phyloP scores from a whole-genome alignment of 1,284 basidiomycete species.

The Hemileia vastatrix region DNA sequence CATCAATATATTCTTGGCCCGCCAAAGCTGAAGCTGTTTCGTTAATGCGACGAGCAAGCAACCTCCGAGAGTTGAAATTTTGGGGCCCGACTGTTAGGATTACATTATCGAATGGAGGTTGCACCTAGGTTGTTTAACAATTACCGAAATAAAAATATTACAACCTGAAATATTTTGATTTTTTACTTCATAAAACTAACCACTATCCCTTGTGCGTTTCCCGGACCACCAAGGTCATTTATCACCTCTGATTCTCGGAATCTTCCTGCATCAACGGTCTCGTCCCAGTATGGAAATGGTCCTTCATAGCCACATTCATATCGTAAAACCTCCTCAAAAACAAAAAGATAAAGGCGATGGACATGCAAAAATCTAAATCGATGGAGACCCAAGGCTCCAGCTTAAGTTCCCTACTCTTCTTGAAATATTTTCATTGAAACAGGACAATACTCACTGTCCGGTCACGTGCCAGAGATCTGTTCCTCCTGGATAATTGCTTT shows the following conservation, averaged over 20 bases:
- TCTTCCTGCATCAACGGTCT: slow-evolving; percentile 14
- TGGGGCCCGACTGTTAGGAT: slow-evolving; percentile 6
- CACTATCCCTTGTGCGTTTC: slow-evolving; percentile 3
- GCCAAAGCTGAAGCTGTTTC: slow-evolving; percentile 20
- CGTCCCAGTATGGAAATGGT: slow-evolving; percentile 20
- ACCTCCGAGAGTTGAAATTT: neutral
- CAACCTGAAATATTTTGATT: neutral
- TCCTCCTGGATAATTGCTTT: slow-evolving; percentile 18
- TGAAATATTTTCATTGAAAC: too few species aligned
- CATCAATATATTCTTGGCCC: slow-evolving; percentile 1
- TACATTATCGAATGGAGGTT: slow-evolving; percentile 8
- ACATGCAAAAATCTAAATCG: slow-evolving; percentile 10
- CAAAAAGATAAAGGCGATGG: slow-evolving; percentile 15
- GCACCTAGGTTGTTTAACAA: neutral
- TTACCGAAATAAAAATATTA: neutral
- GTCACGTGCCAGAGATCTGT: slow-evolving; percentile 20
- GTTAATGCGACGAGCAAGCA: slow-evolving; percentile 7
- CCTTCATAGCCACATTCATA: slow-evolving; percentile 13
- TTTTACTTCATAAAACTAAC: neutral
- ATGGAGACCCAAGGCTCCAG: too few species aligned
- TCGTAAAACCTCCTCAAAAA: slow-evolving; percentile 17
- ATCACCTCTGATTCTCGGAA: slow-evolving; percentile 13
- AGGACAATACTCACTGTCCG: too few species aligned
- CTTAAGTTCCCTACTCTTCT: too few species aligned
- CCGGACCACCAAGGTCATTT: slow-evolving; percentile 16